These are phyloP conservation scores for Trichoderma gracile DNA, from an alignment of 2,329 filamentous ascomycete species.

Conservation along the genomic window DNA sequence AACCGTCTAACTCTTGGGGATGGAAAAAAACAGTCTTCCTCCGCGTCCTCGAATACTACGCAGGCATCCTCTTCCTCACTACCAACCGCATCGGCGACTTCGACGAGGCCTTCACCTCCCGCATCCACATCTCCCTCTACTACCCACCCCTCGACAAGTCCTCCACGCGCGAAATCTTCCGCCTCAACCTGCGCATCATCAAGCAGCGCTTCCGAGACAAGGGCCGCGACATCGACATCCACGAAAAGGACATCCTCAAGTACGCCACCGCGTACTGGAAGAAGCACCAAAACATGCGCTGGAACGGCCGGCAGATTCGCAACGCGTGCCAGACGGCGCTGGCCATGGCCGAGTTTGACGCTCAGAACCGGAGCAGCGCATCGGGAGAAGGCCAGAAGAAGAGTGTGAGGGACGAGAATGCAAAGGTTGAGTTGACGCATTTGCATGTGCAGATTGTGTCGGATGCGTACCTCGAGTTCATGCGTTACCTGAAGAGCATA, in stretches of 20 bases:
- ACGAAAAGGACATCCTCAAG: neutral
- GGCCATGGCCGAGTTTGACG: slow-evolving; percentile 40
- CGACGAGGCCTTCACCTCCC: slow-evolving; percentile 42
- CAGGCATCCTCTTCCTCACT: slow-evolving; percentile 41
- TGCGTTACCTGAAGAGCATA: slow-evolving; percentile 28
- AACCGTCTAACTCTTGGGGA: neutral
- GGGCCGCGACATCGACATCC: neutral
- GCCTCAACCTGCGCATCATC: slow-evolving; percentile 28
- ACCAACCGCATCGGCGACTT: slow-evolving; percentile 41
- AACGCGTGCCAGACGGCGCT: slow-evolving; percentile 27
- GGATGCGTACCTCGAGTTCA: slow-evolving; percentile 31
- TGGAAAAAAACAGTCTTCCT: slow-evolving; percentile 38
- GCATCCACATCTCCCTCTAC: slow-evolving; percentile 39
- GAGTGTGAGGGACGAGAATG: too few relatives aligned
- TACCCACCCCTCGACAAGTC: slow-evolving; percentile 30
- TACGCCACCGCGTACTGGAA: slow-evolving; percentile 2
- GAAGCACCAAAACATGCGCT: slow-evolving; percentile 15
- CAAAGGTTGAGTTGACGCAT: slow-evolving; percentile 26
- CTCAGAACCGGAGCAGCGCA: slow-evolving; percentile 28
- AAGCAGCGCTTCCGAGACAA: slow-evolving; percentile 27
- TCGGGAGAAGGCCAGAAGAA: too few relatives aligned
- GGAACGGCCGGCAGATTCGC: slow-evolving; percentile 29
- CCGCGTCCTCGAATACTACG: slow-evolving; percentile 40
- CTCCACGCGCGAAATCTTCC: slow-evolving; percentile 24
- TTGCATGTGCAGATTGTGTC: slow-evolving; percentile 30